Percentiles rank a stretch among this genome's conserved stretches.
Conservation (phyloP, 2,329 filamentous ascomycete species). For the Botrytis cinerea region DNA sequence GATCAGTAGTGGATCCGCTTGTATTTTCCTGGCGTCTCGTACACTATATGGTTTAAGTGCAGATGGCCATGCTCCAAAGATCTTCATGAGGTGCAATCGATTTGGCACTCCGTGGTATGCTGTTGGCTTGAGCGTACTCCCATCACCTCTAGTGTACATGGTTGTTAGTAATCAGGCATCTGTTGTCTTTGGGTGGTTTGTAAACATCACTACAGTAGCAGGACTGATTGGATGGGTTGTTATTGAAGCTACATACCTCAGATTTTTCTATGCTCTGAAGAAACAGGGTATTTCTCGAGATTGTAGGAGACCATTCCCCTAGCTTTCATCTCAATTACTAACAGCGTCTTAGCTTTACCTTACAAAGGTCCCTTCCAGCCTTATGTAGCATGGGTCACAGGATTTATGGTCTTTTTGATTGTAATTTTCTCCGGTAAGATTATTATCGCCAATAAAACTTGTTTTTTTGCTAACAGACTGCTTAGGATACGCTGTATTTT, state of each 20-base stretch:
- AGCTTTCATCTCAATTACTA: not conserved
- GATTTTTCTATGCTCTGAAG: conserved; percentile 56
- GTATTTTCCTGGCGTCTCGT: conserved; percentile 40
- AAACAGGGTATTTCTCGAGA: conserved; percentile 54
- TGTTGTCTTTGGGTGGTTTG: conserved; percentile 66
- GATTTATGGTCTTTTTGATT: conserved; percentile 58
- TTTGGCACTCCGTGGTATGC: conserved; percentile 58
- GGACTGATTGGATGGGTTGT: conserved; percentile 65
- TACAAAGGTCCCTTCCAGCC: conserved; percentile 59
- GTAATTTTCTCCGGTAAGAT: conserved; percentile 50
- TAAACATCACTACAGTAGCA: conserved; percentile 63
- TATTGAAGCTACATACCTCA: conserved; percentile 60
- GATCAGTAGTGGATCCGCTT: conserved; percentile 24
- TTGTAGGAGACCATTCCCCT: conserved; percentile 29
- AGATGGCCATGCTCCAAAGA: conserved; percentile 55
- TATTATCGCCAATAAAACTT: not conserved
- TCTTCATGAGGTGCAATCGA: conserved; percentile 57
- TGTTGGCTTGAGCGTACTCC: conserved; percentile 54
- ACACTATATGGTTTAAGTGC: conserved; percentile 62
- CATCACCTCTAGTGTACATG: conserved; percentile 70
- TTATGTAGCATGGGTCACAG: conserved; percentile 57
- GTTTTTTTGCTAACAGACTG: not conserved
- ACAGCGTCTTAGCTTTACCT: conserved; percentile 46
- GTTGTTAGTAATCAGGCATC: conserved; percentile 60
- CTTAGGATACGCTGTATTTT: conserved; percentile 4